Evolutionary conservation across 2,329 filamentous ascomycete genomes (phyloP).

Genomic region (Penicillium sp.): DNA sequence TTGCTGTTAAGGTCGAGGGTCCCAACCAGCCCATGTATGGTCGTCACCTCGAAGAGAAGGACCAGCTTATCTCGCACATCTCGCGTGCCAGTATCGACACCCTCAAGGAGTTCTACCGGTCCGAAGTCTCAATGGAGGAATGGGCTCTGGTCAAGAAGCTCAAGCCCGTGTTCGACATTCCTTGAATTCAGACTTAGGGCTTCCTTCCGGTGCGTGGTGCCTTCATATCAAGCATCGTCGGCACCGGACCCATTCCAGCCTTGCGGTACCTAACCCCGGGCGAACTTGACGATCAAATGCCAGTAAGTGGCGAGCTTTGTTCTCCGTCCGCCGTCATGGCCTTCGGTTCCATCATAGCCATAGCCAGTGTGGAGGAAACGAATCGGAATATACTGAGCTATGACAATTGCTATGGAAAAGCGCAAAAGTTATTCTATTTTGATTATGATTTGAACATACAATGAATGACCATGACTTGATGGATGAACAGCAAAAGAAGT

Average conservation of each 20-base stretch:
- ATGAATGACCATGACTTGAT: conserved; percentile 26
- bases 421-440: conserved; percentile 21
- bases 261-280: conserved; percentile 5
- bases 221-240: not conserved
- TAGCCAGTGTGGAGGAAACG: conserved; percentile 6
- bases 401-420: conserved; percentile 17
- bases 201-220: not conserved
- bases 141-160: conserved; percentile 94
- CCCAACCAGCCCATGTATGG: conserved; percentile 90
- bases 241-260: conserved; percentile 1
- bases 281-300: conserved; percentile 2
- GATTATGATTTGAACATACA: conserved; percentile 23
- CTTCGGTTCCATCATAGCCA: conserved; percentile 4
- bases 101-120: conserved; percentile 91
- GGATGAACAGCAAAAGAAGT: conserved; percentile 19
- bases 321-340: conserved; percentile 6
- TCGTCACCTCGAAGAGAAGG: conserved; percentile 88
- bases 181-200: conserved; percentile 43
- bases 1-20: conserved; percentile 96
- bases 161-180: conserved; percentile 90
- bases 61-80: conserved; percentile 82
- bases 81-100: conserved; percentile 87
- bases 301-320: conserved; percentile 6
- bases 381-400: conserved; percentile 10
- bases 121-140: conserved; percentile 85